A percentile compares a stretch with the other conserved stretches of the same genome.
phyloP scores from a whole-genome alignment of 306 rosid species.

The Carpinus viminea region DNA sequence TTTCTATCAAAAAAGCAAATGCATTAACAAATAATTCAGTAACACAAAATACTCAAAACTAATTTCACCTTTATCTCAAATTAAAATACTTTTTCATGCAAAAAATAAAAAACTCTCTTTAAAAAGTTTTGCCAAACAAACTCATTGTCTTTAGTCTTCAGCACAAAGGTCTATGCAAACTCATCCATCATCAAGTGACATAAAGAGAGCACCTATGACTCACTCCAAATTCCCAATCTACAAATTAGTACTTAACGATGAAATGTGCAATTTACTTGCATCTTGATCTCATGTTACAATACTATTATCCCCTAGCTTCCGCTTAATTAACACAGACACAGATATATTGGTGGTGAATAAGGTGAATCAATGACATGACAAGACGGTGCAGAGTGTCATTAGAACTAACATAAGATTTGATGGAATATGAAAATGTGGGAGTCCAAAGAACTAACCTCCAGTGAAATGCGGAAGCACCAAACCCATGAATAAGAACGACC shows the following conservation, averaged over 20 bases:
- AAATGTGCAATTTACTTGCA: not conserved
- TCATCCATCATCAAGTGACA: not conserved
- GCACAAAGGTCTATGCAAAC: no score
- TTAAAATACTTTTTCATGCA: no score
- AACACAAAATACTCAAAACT: no score
- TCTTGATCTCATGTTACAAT: not conserved
- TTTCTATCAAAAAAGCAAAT: no score
- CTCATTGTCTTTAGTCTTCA: not conserved
- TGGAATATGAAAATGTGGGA: conserved; percentile 1
- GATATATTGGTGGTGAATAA: not conserved
- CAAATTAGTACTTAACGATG: not conserved
- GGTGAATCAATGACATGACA: not conserved
- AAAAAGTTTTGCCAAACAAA: no score
- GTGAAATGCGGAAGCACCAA: conserved; percentile 92
- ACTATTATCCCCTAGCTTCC: not conserved
- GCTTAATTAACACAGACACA: not conserved
- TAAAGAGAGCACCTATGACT: not conserved
- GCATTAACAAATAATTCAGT: no score
- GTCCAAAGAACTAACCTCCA: conserved; percentile 63
- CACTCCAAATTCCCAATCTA: not conserved
- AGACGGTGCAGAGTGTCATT: not conserved
- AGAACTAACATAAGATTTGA: not conserved
- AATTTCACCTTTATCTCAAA: no score
- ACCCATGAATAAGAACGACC: conserved; percentile 87
- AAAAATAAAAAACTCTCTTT: no score